Base-by-base conservation (phyloP, 1,284 basidiomycete genomes). In the Prillingera fragicola region DNA sequence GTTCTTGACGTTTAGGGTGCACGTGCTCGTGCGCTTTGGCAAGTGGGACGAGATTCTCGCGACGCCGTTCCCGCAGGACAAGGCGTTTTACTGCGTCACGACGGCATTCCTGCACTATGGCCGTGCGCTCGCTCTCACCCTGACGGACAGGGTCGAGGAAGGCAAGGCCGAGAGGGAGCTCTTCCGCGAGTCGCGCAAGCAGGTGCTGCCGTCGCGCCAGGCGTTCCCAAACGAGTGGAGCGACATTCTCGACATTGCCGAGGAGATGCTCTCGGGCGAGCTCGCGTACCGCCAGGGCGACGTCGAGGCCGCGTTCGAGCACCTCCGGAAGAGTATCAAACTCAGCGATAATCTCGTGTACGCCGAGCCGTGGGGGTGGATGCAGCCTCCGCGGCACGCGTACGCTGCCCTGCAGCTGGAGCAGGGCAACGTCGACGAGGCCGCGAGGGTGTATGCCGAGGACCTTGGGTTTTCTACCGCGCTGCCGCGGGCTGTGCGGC, bases 361-460 rank as follows among this genome's bases (percentile, higher is more conserved):
- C 51, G 55, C 57, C 23, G 67, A 69, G 48, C 67, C 67, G 8
- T 67, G 64, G 61, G 59, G 57, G 14, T 69, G 65, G 65, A 61
- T 67, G 56, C 58, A 60, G 26, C 67, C 67, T 10, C 54, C 58
- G 17, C 56, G 67, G 32, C 67, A 69, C 50, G 63, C 65, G 13
- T 63, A 63, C 34, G 67, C 64, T 25, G 65, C 65, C 1, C 52
- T 67, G 1, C 53, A 55, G 35, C 54, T 67, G 25, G 65, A 69
- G 50, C 61, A 58, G 40, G 60, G 56, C n/a, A 25, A 54, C 7
- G 52, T 63, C 28, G 55, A 57, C 25, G 59, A 59, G 34, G 67
- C 67, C 0, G 50, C 56, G 8, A 31, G 41, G 6, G 48, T 40
- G 1, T 69, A 67, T 36, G 64, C 56, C 18, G 64, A 53, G 28